Evolutionary conservation across 768 basidiomycete genomes (phyloP), one percentile per base, ranked within the genome.

Genomic region (Tylopilus subfusipes): DNA sequence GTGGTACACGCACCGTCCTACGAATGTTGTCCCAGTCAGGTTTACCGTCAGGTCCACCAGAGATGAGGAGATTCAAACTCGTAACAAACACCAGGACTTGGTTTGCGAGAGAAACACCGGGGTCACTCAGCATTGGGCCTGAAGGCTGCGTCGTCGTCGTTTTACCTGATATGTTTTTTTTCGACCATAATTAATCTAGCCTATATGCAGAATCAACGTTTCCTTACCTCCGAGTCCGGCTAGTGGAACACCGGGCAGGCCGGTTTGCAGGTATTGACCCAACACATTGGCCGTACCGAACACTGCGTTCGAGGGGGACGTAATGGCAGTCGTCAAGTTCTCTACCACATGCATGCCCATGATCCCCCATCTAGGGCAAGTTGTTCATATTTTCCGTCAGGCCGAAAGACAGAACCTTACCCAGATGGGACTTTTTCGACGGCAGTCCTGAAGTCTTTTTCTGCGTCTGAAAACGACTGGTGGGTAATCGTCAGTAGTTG

Each of bases 21-120:
- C 50, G 47, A 18, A 60, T 59, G 8, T 55, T 60, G 27, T 48
- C 46, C 59, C 59, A 60, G 24, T 60, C 59, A 21, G 59, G 59
- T 8, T 48, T 60, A 9, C 47, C 50, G 0, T 42, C 53, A 25
- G 57, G 49, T 27, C 57, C 59, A 8, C 59, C 52, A 9, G 49
- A 48, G 29, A 60, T 48, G 3, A 59, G 59, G 12, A 60, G 53
- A 3, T 38, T 27, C 9, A 59, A 3, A 9, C 39, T 12, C n/a
- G 42, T 59, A 22, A 60, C 50, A 24, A 59, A 46, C 18, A 27
- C 46, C 3, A 60, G 47, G 13, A 45, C 29, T 27, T 43, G 57
- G 6, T 55, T 49, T 6, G 59, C 57, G 11, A 55, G 46, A 14
- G 44, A 2, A 10, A 52, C 18, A 0, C 50, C 53, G 1, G 57